Evolutionary conservation across 495 filamentous ascomycete genomes (phyloP), one percentile per base, ranked within the genome.

Genomic region (Bombardia bombarda): DNA sequence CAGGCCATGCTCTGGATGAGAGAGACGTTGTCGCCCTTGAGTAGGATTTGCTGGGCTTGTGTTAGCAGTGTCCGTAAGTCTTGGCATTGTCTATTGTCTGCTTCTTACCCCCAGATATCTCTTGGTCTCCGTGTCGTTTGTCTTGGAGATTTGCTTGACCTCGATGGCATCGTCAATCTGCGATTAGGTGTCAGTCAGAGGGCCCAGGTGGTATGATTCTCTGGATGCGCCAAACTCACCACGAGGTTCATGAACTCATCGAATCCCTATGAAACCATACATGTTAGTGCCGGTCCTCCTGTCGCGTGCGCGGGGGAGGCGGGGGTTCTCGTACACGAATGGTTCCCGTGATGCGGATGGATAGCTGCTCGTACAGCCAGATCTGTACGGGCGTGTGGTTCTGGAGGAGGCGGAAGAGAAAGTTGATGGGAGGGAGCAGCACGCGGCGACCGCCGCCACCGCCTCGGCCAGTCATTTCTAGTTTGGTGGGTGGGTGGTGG

Each of bases 231-330:
- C 35, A n/a, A 79, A 61, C 94, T 87, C 39, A 97, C 77, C 24
- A 97, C 92, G 32, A 98, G 74, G 65, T 98, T 98, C 93, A 98
- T 97, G 67, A 96, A 98, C 62, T 98, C 92, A 63, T 98, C 92
- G 50, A 98, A 61, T 4, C 58, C 58, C 58, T 63, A 31, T 6
- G 38, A 7, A 20, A 14, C 12, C 22, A 7, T n/a, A n/a, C 4
- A 24, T 22, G 23, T 42, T 16, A 48, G 49, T 19, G 13, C 18
- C 7, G 16, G 9, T 40, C 4, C n/a, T 9, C 12, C 1, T 34
- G 14, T 16, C 32, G 13, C 10, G 30, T 46, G 25, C 46, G 36
- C n/a, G 3, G 22, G 13, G 16, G 7, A 20, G 57, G 19, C n/a
- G 58, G 70, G 24, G 52, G 5, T 10, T 10, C 19, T 19, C 78